These are phyloP conservation scores for Yarrowia deformans DNA, from an alignment of 805 yeast genomes.

Conservation along the genomic window DNA sequence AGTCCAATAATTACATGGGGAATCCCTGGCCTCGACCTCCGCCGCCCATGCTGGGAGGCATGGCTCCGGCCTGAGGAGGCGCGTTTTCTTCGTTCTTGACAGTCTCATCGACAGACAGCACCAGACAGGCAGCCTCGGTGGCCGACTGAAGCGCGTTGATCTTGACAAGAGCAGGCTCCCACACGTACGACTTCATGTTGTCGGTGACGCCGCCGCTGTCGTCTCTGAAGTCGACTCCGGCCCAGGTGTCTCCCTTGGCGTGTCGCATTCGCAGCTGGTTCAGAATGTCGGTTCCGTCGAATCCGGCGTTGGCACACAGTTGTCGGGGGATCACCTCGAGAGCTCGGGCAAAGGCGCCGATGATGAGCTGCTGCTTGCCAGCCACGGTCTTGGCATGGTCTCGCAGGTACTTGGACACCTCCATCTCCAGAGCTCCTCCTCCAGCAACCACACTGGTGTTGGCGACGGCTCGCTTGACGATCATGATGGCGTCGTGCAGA, in stretches of 20 bases:
- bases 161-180: conserved; percentile 98
- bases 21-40: conserved; percentile 44
- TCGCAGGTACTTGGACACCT: conserved; percentile 83
- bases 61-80: conserved; percentile 50
- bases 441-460: conserved; percentile 93
- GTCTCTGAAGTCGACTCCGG: conserved; percentile 84
- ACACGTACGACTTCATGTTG: conserved; percentile 83
- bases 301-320: conserved; percentile 98
- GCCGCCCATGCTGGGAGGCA: conserved; percentile 42
- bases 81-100: conserved; percentile 54
- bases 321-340: conserved; percentile 97
- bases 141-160: conserved; percentile 94
- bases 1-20: conserved; percentile 25
- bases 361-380: conserved; percentile 93
- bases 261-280: conserved; percentile 92
- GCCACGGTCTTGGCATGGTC: conserved; percentile 87
- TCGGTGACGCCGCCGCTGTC: conserved; percentile 56
- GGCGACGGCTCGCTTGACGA: conserved; percentile 91
- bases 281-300: conserved; percentile 94
- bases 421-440: conserved; percentile 99
- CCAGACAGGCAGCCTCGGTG: conserved; percentile 93
- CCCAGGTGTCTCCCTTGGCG: conserved; percentile 90
- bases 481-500: conserved; percentile 97
- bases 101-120: conserved; percentile 96
- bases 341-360: conserved; percentile 92